These are phyloP conservation scores for Saitozyma podzolica DNA, from an alignment of 768 basidiomycete genomes.

Conservation along the genomic window DNA sequence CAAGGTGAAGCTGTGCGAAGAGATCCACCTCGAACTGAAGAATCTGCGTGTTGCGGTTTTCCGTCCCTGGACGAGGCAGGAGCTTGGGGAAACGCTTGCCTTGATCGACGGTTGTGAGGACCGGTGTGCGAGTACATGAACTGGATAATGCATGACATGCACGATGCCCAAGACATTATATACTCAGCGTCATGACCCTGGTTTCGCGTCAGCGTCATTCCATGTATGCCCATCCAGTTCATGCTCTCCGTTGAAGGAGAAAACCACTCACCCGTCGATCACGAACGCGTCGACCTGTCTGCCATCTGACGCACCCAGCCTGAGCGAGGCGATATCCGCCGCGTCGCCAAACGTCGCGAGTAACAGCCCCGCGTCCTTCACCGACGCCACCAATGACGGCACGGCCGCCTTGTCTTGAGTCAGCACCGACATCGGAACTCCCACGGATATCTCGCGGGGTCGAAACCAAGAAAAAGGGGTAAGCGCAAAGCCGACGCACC, in stretches of 20 bases:
- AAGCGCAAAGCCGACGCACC: slow-evolving; percentile 58
- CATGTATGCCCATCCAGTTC: background rate
- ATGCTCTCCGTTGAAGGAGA: background rate
- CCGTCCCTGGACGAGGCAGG: no score
- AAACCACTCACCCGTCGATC: slow-evolving; percentile 40
- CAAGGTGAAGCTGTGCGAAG: no score
- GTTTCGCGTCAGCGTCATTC: no score
- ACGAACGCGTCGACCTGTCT: slow-evolving; percentile 44
- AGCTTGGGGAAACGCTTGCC: no score
- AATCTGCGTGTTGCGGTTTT: no score
- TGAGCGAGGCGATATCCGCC: slow-evolving; percentile 53
- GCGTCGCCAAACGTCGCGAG: slow-evolving; percentile 76
- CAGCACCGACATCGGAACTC: slow-evolving; percentile 3
- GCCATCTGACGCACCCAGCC: slow-evolving; percentile 36
- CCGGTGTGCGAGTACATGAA: no score
- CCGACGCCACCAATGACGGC: slow-evolving; percentile 82
- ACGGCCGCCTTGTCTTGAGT: slow-evolving; percentile 67
- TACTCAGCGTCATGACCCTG: slow-evolving; percentile 17
- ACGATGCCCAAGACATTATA: background rate
- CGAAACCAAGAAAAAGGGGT: background rate
- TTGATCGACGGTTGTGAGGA: no score
- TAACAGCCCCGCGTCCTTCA: slow-evolving; percentile 83
- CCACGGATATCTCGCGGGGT: background rate
- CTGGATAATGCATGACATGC: no score
- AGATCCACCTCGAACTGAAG: no score